Conservation (phyloP, 257 asterid genomes). For the Solanum sitiens region DNA sequence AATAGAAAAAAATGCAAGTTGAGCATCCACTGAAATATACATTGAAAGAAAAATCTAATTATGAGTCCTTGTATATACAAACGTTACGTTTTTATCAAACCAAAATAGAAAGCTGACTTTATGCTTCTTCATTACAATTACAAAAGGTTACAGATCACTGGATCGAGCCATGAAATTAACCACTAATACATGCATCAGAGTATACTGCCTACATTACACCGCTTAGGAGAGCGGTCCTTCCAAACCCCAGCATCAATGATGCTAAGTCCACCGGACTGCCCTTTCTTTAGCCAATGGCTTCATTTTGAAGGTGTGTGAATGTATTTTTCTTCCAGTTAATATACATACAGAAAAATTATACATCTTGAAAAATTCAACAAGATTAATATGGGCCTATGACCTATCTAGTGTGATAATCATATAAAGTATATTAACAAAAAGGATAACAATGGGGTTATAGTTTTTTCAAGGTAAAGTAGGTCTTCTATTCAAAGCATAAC, state of each 20-base stretch:
- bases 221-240: background rate
- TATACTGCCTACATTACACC: background rate
- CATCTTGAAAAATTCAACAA: background rate
- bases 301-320: background rate
- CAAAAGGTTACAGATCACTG: background rate
- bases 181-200: background rate
- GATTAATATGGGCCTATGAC: background rate
- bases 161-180: background rate
- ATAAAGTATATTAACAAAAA: background rate
- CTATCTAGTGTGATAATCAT: background rate
- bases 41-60: background rate
- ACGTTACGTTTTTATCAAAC: background rate
- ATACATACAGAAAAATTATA: constrained; percentile 2
- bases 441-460: background rate
- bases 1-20: background rate
- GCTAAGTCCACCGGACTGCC: background rate
- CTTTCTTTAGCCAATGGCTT: background rate
- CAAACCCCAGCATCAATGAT: background rate
- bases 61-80: background rate
- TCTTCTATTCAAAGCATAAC: constrained; percentile 38
- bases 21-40: background rate
- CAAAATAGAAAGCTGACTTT: background rate
- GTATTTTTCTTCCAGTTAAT: background rate
- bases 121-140: background rate
- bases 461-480: constrained; percentile 26